These are phyloP conservation scores for Jaltomata sinuosa DNA, from an alignment of 257 asterid genomes.

Conservation along the genomic window DNA sequence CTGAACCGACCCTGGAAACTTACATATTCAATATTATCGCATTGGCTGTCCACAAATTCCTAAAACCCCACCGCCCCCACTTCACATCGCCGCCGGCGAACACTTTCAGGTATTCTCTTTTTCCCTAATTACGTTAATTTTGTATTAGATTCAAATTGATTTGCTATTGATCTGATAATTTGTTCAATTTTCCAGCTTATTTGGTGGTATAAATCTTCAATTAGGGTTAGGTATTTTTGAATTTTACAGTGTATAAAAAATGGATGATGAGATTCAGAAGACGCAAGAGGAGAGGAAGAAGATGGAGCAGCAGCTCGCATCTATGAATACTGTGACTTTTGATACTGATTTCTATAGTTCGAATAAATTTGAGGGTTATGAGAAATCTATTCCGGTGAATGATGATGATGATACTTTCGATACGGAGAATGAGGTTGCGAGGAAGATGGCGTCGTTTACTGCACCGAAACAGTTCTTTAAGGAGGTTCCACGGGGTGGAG, in stretches of 20 bases:
- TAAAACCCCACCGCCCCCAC: neutral
- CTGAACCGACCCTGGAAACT: neutral
- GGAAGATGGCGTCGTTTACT: slow-evolving; percentile 71
- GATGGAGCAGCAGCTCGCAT: slow-evolving; percentile 85
- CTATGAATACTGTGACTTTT: slow-evolving; percentile 55
- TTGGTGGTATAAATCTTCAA: neutral
- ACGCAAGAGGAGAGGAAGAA: slow-evolving; percentile 72
- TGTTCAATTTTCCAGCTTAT: neutral
- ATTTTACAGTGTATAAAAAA: neutral
- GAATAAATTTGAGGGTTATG: slow-evolving; percentile 69
- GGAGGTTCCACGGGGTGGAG: slow-evolving; percentile 59
- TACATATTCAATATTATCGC: neutral
- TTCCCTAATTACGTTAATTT: neutral
- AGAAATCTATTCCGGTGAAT: slow-evolving; percentile 65
- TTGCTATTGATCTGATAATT: neutral
- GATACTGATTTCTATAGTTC: slow-evolving; percentile 66
- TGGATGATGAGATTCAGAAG: slow-evolving; percentile 53
- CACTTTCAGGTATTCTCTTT: neutral
- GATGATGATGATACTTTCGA: slow-evolving; percentile 65
- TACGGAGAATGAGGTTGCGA: slow-evolving; percentile 61
- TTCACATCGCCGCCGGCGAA: neutral
- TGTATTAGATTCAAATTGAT: neutral
- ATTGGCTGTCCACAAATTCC: neutral
- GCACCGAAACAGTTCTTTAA: slow-evolving; percentile 71
- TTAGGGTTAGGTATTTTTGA: slow-evolving; percentile 1